These are phyloP conservation scores for Oenanthe sinensis DNA, from an alignment of 129 eudicot species.

Conservation along the genomic window DNA sequence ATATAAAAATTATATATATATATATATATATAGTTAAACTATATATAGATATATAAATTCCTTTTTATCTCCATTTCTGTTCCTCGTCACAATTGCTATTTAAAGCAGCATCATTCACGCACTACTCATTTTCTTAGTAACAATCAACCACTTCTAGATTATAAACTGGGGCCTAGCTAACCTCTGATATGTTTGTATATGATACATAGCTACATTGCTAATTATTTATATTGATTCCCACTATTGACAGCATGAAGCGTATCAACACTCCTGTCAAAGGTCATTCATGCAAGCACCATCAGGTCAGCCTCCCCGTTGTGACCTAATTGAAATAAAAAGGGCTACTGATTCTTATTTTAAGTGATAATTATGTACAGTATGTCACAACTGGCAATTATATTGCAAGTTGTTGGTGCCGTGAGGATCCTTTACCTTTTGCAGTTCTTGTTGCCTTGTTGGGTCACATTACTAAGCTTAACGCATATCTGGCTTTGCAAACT, in stretches of 20 bases:
- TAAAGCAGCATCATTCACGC: not conserved
- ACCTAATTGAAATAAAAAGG: not conserved
- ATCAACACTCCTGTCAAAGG: conserved; percentile 78
- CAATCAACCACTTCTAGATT: conserved; percentile 23
- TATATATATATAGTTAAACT: too few relatives aligned
- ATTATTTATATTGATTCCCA: conserved; percentile 6
- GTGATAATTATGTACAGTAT: not conserved
- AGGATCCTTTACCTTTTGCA: not conserved
- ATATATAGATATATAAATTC: too few relatives aligned
- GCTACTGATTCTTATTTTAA: not conserved
- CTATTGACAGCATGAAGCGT: conserved; percentile 50
- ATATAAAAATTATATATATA: too few relatives aligned
- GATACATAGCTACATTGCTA: not conserved
- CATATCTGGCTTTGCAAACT: not conserved
- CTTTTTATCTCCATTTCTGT: too few relatives aligned
- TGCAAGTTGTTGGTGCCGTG: not conserved
- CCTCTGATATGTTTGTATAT: not conserved
- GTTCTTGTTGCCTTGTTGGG: not conserved
- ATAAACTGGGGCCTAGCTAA: not conserved
- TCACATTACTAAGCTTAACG: not conserved
- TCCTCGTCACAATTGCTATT: not conserved
- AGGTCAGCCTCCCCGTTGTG: conserved; percentile 31
- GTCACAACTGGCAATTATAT: not conserved
- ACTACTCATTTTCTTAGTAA: not conserved
- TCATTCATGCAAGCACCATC: conserved; percentile 65